These are phyloP conservation scores for Aspergillus fumigatus DNA, from an alignment of 2,329 filamentous ascomycete species.

Conservation along the genomic window DNA sequence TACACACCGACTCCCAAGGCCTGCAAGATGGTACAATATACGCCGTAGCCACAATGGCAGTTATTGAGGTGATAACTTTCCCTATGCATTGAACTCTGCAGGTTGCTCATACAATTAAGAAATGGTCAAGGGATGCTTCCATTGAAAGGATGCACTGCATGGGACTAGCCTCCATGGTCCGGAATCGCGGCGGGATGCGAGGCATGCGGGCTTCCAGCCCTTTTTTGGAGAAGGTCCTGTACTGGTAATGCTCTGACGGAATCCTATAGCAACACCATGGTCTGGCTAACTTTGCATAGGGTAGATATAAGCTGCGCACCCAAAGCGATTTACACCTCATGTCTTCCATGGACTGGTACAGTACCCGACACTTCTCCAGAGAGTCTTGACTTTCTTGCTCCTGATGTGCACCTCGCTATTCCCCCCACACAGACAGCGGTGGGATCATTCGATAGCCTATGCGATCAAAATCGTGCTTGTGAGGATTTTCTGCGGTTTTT, in stretches of 20 bases:
- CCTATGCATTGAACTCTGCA: not conserved
- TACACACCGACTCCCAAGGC: constrained; percentile 20
- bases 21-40: constrained; percentile 28
- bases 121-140: constrained; percentile 31
- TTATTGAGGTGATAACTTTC: constrained; percentile 26
- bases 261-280: not conserved
- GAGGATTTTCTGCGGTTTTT: constrained; percentile 31
- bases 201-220: constrained; percentile 22
- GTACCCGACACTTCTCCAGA: constrained; percentile 20
- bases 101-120: constrained; percentile 18
- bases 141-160: constrained; percentile 29
- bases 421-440: constrained; percentile 6
- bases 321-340: constrained; percentile 24
- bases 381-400: constrained; percentile 19
- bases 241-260: constrained; percentile 20
- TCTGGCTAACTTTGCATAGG: constrained; percentile 15
- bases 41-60: constrained; percentile 29
- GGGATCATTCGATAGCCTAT: constrained; percentile 16
- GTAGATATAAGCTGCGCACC: constrained; percentile 30
- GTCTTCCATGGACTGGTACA: constrained; percentile 26
- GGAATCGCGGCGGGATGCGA: constrained; percentile 27
- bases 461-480: constrained; percentile 21
- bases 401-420: constrained; percentile 17
- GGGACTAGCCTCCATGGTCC: constrained; percentile 25
- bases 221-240: constrained; percentile 29